A percentile compares a stretch with the other conserved stretches of the same genome.
phyloP scores from a whole-genome alignment of 192 early-diverging fungal species.

The Rhizoclosmatium globosum region DNA sequence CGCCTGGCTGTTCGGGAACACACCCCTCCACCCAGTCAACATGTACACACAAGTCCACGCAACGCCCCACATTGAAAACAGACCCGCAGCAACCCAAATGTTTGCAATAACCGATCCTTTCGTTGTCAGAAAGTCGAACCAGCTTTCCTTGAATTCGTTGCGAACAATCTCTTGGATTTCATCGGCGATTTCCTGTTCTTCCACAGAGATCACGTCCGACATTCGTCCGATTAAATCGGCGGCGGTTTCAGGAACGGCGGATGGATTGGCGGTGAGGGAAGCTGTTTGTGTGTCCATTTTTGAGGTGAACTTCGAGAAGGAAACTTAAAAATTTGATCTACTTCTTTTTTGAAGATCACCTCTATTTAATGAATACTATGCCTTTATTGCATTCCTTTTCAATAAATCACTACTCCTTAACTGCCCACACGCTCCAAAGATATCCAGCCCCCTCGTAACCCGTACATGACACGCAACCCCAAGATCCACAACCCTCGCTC shows the following conservation, averaged over 20 bases:
- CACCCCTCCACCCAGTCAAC: background rate
- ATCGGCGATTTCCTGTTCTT: background rate
- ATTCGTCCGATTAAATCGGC: background rate
- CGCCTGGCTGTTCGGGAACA: conserved; percentile 31
- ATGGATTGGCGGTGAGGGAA: background rate
- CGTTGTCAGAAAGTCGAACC: conserved; percentile 24
- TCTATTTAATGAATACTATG: no score
- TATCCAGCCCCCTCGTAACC: conserved; percentile 27
- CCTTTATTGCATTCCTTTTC: background rate
- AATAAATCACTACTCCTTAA: conserved; percentile 33
- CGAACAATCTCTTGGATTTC: background rate
- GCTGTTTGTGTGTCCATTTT: background rate
- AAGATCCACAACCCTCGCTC: conserved; percentile 23
- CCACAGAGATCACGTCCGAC: background rate
- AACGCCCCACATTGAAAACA: conserved; percentile 24
- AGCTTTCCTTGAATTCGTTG: conserved; percentile 22
- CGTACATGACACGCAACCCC: conserved; percentile 30
- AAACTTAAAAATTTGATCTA: background rate
- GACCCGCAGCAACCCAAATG: conserved; percentile 9
- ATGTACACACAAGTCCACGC: conserved; percentile 26
- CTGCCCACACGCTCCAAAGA: conserved; percentile 42
- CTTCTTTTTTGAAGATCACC: no score
- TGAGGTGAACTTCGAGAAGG: background rate
- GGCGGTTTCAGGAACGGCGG: background rate
- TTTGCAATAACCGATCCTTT: conserved; percentile 18